These are phyloP conservation scores for Pseudomassariella vexata DNA, from an alignment of 2,329 filamentous ascomycete genomes.

Conservation along the genomic window DNA sequence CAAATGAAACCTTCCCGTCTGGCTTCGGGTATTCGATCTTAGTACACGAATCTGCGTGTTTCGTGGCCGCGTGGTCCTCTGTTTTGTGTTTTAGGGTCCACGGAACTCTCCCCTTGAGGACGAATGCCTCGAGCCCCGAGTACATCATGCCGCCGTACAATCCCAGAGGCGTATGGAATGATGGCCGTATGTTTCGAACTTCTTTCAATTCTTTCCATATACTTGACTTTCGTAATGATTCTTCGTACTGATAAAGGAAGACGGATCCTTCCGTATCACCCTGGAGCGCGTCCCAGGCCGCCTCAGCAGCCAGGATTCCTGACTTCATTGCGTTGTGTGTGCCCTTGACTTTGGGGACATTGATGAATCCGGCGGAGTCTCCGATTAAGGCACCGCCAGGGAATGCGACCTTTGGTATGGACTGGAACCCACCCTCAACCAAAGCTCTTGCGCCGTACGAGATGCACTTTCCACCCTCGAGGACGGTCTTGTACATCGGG, in stretches of 20 bases:
- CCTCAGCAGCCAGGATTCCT: conserved; percentile 92
- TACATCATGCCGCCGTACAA: conserved; percentile 87
- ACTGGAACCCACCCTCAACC: conserved; percentile 94
- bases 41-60: conserved; percentile 67
- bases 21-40: conserved; percentile 98
- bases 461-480: conserved; percentile 97
- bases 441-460: conserved; percentile 91
- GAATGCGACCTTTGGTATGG: conserved; percentile 94
- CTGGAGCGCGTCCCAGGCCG: conserved; percentile 71
- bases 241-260: conserved; percentile 93
- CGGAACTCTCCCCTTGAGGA: conserved; percentile 78
- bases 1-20: conserved; percentile 90
- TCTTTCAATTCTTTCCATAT: conserved; percentile 95
- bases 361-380: conserved; percentile 93
- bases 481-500: conserved; percentile 75
- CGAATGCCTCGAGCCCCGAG: conserved; percentile 84
- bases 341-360: conserved; percentile 97
- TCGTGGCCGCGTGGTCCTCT: conserved; percentile 73
- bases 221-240: conserved; percentile 73
- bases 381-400: conserved; percentile 93
- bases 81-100: conserved; percentile 89
- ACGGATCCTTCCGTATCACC: conserved; percentile 59
- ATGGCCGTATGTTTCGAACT: conserved; percentile 95
- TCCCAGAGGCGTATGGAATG: conserved; percentile 83
- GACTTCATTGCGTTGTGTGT: conserved; percentile 98